Evolutionary conservation across 306 rosid genomes (phyloP).

Genomic region (Quercus parvula): DNA sequence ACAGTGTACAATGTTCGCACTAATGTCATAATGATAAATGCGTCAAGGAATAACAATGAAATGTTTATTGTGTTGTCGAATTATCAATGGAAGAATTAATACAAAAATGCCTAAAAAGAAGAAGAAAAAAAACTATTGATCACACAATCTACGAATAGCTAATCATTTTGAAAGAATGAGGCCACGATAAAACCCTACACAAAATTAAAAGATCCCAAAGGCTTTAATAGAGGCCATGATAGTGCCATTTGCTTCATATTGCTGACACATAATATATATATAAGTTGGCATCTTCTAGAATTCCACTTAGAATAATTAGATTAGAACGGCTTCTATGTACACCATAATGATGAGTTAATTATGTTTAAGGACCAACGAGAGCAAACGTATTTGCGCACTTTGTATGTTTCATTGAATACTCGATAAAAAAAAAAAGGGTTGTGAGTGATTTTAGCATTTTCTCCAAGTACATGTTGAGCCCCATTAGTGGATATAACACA

Average conservation of each 20-base stretch:
- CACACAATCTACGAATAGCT: not conserved
- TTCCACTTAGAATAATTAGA: constrained; percentile 11
- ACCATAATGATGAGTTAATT: constrained; percentile 32
- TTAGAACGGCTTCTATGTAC: constrained; percentile 15
- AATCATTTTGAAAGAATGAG: constrained; percentile 13
- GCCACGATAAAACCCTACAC: not conserved
- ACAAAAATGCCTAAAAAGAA: not conserved
- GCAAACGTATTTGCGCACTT: constrained; percentile 17
- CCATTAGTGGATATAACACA: constrained; percentile 25
- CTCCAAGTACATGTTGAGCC: constrained; percentile 3
- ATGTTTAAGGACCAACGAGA: constrained; percentile 26
- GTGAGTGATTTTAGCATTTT: constrained; percentile 5
- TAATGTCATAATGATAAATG: constrained; percentile 15
- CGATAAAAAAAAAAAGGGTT: too few species aligned
- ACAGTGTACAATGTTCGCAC: not conserved
- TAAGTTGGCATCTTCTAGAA: constrained; percentile 43
- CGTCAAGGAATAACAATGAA: constrained; percentile 1
- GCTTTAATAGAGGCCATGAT: constrained; percentile 34
- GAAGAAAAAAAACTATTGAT: not conserved
- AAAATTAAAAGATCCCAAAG: not conserved
- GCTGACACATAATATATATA: constrained; percentile 9
- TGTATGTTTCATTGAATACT: not conserved
- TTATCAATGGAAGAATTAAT: not conserved
- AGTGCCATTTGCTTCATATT: constrained; percentile 38
- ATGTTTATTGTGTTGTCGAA: not conserved